Base-by-base conservation (phyloP, 352 stramenopile genomes). In the Pythium guiyangense region DNA sequence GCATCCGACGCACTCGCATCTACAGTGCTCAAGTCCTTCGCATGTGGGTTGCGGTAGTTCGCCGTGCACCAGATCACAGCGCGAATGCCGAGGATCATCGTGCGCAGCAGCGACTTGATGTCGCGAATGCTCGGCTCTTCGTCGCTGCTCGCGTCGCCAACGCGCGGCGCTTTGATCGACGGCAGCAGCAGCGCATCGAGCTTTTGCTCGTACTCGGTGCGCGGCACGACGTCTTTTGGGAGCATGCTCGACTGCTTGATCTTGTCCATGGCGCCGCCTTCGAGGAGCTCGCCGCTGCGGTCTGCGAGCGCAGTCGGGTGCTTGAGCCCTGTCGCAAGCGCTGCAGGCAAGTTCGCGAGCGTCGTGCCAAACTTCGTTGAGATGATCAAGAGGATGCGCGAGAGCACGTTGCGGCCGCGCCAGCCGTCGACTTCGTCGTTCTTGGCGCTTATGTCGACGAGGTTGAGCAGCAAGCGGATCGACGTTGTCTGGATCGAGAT, bases 41-140 rank as follows among this genome's bases (percentile, higher is more conserved):
- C 86, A 18, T 92, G 73, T n/a, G 86, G 84, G 57, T 94, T 94
- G 25, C 86, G 81, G 59, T 96, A 96, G 70, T 97, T 97, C 37
- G 84, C 86, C 11, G 98, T 98, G 71, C 96, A 99, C 90, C 94
- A 99, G 51, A 99, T 97, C 6, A 99, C 79, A 10, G 94, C 98
- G 56, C 98, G 98, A 42, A 99, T 92, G 15, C 97, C 97, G n/a
- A 97, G 68, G 49, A 99, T 97, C 80, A 99, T 98, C 12, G 96
- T 98, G 25, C 93, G 84, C 42, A 99, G 54, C 27, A 99, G 79
- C 18, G 79, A 90, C 64, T 98, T 97, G 35, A 98, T 74, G 56
- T 98, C 93, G 29, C 84, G 76, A 35, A 96, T 71, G 50, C 68
- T 90, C 4, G 81, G 79, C 57, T 94, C 84, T 59, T 94, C 86